Base-by-base conservation (phyloP, 257 asterid genomes). In the Echium plantagineum region DNA sequence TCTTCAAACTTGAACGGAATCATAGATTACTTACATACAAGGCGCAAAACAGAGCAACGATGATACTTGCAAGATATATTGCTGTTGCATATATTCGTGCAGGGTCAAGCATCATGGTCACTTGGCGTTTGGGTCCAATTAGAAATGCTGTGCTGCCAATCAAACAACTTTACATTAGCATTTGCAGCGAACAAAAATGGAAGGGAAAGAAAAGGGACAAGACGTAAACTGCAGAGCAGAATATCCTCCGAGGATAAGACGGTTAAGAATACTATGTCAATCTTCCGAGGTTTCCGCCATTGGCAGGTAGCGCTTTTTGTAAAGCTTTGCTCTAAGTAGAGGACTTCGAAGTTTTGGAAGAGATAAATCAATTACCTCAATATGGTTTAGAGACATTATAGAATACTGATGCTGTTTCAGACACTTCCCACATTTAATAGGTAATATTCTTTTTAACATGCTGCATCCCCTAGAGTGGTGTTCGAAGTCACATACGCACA, bases 81-180 rank as follows among this genome's bases (percentile, higher is more conserved):
- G 98, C 94, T n/a, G 98, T 85, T 46, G 98, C 98, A 82, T 84
- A 88, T 63, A 91, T 84, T 51, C 98, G 94, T 60, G 73, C 94
- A 63, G 94, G 95, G 72, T 91, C 98, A 62, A 91, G 88, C 98
- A 91, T 91, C 98, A 91, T 83, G 20, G 97, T 75, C 66, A 77
- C 79, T 80, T 91, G 98, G 71, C 97, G 75, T 82, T 84, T 85
- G 69, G 98, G 97, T 68, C 98, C 98, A 68, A 91, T 88, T 51
- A 91, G 96, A 71, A 91, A 91, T 66, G 82, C 94, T 88, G 98
- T 91, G 95, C 98, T 91, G 98, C 81, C 89, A 82, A 79, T 73
- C 59, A 67, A 69, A 79, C 70, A 47, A 57, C 53, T 61, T 61
- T 47, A 56, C 65, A 53, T 83, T 69, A 78, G 78, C 70, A 70